A percentile compares a stretch with the other conserved stretches of the same genome.
Conservation (phyloP, 1,139 yeast species). For the Geotrichum histeridarum region DNA sequence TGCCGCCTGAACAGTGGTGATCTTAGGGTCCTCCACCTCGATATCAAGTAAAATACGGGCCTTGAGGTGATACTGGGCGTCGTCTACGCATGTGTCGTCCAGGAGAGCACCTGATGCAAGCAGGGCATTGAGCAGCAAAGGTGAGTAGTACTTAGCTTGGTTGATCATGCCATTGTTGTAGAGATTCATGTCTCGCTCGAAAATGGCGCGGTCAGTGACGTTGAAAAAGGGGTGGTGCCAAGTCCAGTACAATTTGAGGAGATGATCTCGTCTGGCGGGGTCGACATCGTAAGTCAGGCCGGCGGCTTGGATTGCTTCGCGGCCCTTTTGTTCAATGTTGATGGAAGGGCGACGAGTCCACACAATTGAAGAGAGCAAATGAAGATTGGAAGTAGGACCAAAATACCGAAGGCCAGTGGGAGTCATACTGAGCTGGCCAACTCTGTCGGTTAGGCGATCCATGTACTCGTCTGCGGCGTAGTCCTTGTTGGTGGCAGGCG, state of each 20-base stretch:
- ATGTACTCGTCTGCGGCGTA: constrained; percentile 13
- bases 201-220: constrained; percentile 24
- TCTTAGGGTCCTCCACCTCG: constrained; percentile 21
- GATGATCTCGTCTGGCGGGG: constrained; percentile 21
- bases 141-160: constrained; percentile 25
- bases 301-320: constrained; percentile 17
- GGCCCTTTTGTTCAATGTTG: constrained; percentile 18
- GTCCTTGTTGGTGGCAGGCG: neutral
- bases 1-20: constrained; percentile 28
- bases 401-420: constrained; percentile 28
- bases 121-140: constrained; percentile 25
- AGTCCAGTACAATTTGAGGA: constrained; percentile 28
- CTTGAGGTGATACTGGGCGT: constrained; percentile 16
- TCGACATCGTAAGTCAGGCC: constrained; percentile 21
- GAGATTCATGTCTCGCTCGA: constrained; percentile 24
- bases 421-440: constrained; percentile 24
- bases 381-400: constrained; percentile 29
- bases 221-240: constrained; percentile 30
- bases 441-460: constrained; percentile 14
- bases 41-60: constrained; percentile 20
- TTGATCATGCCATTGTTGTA: constrained; percentile 7
- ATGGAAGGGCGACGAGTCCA: constrained; percentile 16
- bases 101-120: constrained; percentile 27
- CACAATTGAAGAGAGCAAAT: constrained; percentile 16
- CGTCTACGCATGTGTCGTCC: constrained; percentile 18